Evolutionary conservation across 1,284 basidiomycete genomes (phyloP).

Genomic region (Marasmius tenuissimus): DNA sequence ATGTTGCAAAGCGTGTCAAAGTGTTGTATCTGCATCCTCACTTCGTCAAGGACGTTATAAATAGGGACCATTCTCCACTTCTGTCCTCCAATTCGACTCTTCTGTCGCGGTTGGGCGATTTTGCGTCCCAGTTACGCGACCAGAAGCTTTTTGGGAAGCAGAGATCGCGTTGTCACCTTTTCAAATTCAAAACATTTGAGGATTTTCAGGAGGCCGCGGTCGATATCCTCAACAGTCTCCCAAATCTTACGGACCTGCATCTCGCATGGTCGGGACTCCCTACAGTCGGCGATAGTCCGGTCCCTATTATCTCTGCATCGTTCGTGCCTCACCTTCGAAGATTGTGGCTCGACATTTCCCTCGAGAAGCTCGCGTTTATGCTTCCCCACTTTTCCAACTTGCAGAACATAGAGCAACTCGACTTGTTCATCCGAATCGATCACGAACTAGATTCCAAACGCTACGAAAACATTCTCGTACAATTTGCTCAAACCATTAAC

Average conservation of each 20-base stretch:
- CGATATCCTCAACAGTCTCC: slow-evolving; percentile 38
- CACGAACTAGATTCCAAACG: slow-evolving; percentile 20
- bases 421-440: slow-evolving; percentile 40
- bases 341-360: slow-evolving; percentile 36
- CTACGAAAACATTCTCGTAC: slow-evolving; percentile 25
- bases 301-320: slow-evolving; percentile 33
- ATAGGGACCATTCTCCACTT: slow-evolving; percentile 13
- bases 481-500: slow-evolving; percentile 33
- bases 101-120: slow-evolving; percentile 23
- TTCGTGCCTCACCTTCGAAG: slow-evolving; percentile 36
- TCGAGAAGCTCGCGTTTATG: slow-evolving; percentile 39
- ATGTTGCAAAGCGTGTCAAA: slow-evolving; percentile 41
- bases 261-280: slow-evolving; percentile 43
- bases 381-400: slow-evolving; percentile 28
- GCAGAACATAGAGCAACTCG: slow-evolving; percentile 37
- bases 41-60: slow-evolving; percentile 38
- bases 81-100: slow-evolving; percentile 15
- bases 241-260: slow-evolving; percentile 42
- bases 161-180: slow-evolving; percentile 26
- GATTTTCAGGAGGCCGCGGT: slow-evolving; percentile 37
- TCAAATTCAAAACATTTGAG: slow-evolving; percentile 29
- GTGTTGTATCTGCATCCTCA: slow-evolving; percentile 43
- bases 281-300: slow-evolving; percentile 29
- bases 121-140: slow-evolving; percentile 33
- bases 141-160: slow-evolving; percentile 26